Evolutionary conservation across 306 rosid species (phyloP), one percentile per base, ranked within the genome.

Genomic region (Hylodesmum podocarpum): DNA sequence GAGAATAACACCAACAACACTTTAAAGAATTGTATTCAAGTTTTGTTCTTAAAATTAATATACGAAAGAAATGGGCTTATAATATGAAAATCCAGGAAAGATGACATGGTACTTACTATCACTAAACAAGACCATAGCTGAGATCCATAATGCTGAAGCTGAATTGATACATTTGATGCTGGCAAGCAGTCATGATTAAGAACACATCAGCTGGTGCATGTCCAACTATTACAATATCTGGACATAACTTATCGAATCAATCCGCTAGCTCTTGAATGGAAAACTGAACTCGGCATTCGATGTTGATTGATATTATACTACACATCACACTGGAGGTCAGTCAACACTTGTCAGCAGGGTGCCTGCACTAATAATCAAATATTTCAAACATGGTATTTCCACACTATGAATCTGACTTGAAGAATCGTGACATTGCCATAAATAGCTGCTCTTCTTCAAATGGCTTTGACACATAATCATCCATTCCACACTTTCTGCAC

Each of bases 401-500:
- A 28, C 66, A 59, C 73, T 75, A 80, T 53, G 79, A 84, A 73
- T 79, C 82, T 6, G 90, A 79, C 78, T 72, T 79, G 16, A 90
- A 92, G 83, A 89, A 77, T 0, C 61, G 83, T n/a, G 90, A 78
- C 58, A 95, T 81, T 8, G 96, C 91, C 66, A 80, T 79, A 72
- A 86, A 88, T 71, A 95, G 90, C 70, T 95, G 91, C 72, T 87
- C 93, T 82, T 88, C 96, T 74, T 90, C 98, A 4, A 95, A 95
- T 54, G 98, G 98, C 79, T 95, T 95, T 4, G 96, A 81, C 66
- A 95, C 97, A 8, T 85, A 90, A 71, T 68, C 97, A 75, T 95
- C 97, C 98, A 95, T 95, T 85, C 97, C 98, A 21, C 98, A 92
- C 67, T 83, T 81, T 80, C 78, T 88, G 77, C 98, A 90, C 76